These are phyloP conservation scores for Cucurbita moschata DNA, from an alignment of 306 rosid species.

Conservation along the genomic window DNA sequence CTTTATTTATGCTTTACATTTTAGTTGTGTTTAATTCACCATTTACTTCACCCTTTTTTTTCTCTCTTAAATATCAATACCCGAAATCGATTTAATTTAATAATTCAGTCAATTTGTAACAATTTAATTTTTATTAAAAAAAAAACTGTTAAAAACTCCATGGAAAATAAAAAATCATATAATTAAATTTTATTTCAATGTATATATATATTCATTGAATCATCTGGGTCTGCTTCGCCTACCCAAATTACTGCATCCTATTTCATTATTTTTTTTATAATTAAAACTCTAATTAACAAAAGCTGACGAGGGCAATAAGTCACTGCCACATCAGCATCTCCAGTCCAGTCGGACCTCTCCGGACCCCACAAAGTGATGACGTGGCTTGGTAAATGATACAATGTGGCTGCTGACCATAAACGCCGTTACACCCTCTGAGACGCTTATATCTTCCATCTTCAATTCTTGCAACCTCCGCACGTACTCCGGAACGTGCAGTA, in stretches of 20 bases:
- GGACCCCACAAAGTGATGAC: slow-evolving; percentile 54
- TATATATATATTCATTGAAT: background rate
- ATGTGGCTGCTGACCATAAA: slow-evolving; percentile 95
- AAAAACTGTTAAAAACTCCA: background rate
- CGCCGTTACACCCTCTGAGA: slow-evolving; percentile 81
- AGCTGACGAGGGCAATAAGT: background rate
- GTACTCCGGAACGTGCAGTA: slow-evolving; percentile 88
- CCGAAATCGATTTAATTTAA: too few relatives aligned
- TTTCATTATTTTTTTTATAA: background rate
- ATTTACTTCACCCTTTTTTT: background rate
- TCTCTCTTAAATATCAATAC: background rate
- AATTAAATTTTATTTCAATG: background rate
- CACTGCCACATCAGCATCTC: slow-evolving; percentile 41
- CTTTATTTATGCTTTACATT: background rate
- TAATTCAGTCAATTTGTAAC: too few relatives aligned
- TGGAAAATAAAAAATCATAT: background rate
- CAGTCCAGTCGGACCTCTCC: slow-evolving; percentile 85
- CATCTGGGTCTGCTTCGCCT: slow-evolving; percentile 8
- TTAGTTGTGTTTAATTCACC: background rate
- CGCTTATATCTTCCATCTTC: slow-evolving; percentile 83
- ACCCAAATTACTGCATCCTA: background rate
- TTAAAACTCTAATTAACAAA: background rate
- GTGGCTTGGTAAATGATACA: slow-evolving; percentile 72
- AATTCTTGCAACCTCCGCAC: slow-evolving; percentile 66
- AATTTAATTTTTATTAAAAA: too few relatives aligned